Base-by-base conservation (phyloP, 768 basidiomycete genomes). In the Tephrocybe sp. region DNA sequence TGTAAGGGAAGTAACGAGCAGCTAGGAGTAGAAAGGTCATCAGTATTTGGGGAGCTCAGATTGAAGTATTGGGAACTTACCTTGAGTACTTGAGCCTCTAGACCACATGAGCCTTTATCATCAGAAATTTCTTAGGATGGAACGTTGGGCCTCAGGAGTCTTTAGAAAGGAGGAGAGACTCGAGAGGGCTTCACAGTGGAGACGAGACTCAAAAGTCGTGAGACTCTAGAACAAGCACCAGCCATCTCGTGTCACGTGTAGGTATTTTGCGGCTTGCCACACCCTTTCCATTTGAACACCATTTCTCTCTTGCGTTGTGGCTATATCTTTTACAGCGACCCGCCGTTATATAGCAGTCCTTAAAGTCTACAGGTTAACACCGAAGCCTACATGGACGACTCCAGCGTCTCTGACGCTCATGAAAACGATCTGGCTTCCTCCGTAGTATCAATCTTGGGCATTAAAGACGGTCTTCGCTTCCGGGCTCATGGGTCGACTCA, bases 401-500 rank as follows among this genome's bases (percentile, higher is more conserved):
- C 72, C 38, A 70, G 66, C 58, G 59, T 64, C 62, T 62, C 62
- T 24, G 71, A 71, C 55, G 67, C 67, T 47, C 70, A 69, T 45
- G 48, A 62, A 10, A 55, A 56, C 20, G 50, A 62, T 39, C 48
- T 64, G 14, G 50, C 56, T 48, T 62, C 70, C 51, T 65, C 75
- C 28, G 75, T 80, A 60, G 65, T 78, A 34, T 78, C 85, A 39
- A 58, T 84, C 53, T 76, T 88, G 48, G 85, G 84, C 54, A 69
- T 88, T 62, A 80, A 81, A 66, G 80, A 79, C 34, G 62, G 70
- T 44, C 70, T 88, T 60, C 85, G 84, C 60, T 78, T 88, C 68
- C 78, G 82, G 56, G 79, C 76, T 56, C 85, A 87, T 76, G 78
- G 81, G 21, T 76, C 78, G 56, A 81, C 74, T 48, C 82, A 84